Conservation (phyloP, 2,329 filamentous ascomycete species). For the Triangularia verruculosa region DNA sequence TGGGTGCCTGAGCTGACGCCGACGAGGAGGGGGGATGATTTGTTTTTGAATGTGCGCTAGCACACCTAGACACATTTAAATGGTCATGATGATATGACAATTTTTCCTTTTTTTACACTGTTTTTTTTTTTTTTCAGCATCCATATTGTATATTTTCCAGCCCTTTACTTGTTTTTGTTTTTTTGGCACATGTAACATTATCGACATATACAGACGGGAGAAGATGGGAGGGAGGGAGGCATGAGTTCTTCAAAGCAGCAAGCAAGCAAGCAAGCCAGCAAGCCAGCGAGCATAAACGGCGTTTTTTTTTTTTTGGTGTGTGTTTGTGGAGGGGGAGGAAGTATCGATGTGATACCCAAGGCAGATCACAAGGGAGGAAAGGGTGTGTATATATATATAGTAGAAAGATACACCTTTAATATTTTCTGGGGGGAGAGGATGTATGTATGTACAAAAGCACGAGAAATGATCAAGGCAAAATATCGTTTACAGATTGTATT, state of each 20-base stretch:
- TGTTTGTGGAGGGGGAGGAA: too few species aligned
- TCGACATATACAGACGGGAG: neutral
- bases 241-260: too few species aligned
- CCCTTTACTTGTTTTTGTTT: neutral
- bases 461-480: too few species aligned
- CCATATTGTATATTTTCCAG: neutral
- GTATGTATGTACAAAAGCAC: neutral
- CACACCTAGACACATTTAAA: neutral
- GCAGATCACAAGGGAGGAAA: neutral
- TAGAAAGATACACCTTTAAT: neutral
- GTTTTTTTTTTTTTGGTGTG: neutral
- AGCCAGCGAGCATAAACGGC: neutral
- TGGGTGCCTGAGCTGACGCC: slow-evolving; percentile 67
- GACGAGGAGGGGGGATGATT: slow-evolving; percentile 61
- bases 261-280: too few species aligned
- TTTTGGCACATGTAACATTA: neutral
- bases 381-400: neutral
- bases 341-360: neutral
- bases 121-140: neutral
- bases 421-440: neutral
- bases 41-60: slow-evolving; percentile 57
- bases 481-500: too few species aligned
- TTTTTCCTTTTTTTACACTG: slow-evolving; percentile 2
- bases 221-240: neutral
- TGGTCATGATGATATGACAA: neutral